phyloP scores from a whole-genome alignment of 305 asterid species.

The Fraxinus nigra region DNA sequence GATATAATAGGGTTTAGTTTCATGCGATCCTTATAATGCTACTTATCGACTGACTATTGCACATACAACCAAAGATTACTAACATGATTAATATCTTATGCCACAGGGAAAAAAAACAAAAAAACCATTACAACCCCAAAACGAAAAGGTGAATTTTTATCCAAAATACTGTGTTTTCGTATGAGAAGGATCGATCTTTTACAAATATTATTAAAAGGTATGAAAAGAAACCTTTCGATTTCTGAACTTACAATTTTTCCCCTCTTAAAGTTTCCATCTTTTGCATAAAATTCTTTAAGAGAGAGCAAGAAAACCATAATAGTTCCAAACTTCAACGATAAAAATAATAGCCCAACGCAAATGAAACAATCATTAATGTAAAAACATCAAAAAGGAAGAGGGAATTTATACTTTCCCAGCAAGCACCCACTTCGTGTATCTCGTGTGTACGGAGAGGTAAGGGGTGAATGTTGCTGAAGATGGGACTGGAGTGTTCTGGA shows the following conservation, averaged over 20 bases:
- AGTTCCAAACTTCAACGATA: constrained; percentile 3
- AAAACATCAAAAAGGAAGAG: constrained; percentile 5
- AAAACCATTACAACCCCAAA: background rate
- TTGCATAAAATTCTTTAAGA: background rate
- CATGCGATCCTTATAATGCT: background rate
- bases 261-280: constrained; percentile 7
- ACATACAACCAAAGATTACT: background rate
- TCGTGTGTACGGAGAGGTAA: background rate
- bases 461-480: constrained; percentile 13
- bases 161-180: background rate
- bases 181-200: background rate
- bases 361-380: background rate
- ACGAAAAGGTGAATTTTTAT: background rate
- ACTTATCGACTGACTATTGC: background rate
- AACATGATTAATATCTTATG: background rate
- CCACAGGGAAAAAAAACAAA: background rate
- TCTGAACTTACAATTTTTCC: background rate
- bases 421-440: background rate
- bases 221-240: background rate
- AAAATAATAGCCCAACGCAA: constrained; percentile 1
- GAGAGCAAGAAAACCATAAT: background rate
- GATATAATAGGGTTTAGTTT: background rate
- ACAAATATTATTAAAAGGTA: background rate
- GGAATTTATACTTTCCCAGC: constrained; percentile 13
- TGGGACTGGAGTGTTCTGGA: constrained; percentile 14